These are phyloP conservation scores for Trametes punicea DNA, from an alignment of 768 basidiomycete species.

Conservation along the genomic window DNA sequence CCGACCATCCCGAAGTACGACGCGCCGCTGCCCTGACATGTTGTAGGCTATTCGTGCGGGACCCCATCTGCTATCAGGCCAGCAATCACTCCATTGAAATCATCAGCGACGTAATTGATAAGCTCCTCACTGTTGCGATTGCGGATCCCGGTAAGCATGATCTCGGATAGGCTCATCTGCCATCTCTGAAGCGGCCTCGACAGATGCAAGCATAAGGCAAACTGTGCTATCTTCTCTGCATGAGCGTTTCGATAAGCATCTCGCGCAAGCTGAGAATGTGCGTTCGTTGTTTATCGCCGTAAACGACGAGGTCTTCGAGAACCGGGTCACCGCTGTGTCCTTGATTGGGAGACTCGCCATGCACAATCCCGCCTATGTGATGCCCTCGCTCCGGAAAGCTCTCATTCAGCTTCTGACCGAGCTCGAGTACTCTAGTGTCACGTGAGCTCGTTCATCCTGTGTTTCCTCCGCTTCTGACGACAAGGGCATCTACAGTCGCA, in stretches of 20 bases:
- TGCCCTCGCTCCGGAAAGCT: constrained; percentile 94
- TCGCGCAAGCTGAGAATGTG: constrained; percentile 98
- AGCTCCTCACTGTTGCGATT: constrained; percentile 90
- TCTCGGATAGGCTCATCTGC: no score
- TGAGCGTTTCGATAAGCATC: constrained; percentile 92
- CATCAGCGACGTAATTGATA: constrained; percentile 97
- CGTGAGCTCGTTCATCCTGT: constrained; percentile 45
- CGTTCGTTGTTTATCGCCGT: constrained; percentile 94
- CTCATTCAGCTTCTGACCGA: constrained; percentile 96
- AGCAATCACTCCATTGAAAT: constrained; percentile 96
- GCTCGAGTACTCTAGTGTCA: constrained; percentile 90
- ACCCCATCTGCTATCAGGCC: constrained; percentile 94
- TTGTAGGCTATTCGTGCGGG: constrained; percentile 86
- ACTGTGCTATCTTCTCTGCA: constrained; percentile 85
- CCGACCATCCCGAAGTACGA: constrained; percentile 85
- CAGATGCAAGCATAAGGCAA: constrained; percentile 78
- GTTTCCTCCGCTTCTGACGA: neutral
- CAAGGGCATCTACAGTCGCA: constrained; percentile 50
- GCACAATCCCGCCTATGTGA: constrained; percentile 98
- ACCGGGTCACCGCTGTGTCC: constrained; percentile 84
- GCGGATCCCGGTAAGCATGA: constrained; percentile 82
- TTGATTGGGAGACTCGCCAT: constrained; percentile 91
- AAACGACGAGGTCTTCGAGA: constrained; percentile 95
- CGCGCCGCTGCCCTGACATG: constrained; percentile 90
- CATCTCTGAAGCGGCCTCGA: neutral